These are phyloP conservation scores for Phytophthora sp. DNA, from an alignment of 352 stramenopile species.

Conservation along the genomic window DNA sequence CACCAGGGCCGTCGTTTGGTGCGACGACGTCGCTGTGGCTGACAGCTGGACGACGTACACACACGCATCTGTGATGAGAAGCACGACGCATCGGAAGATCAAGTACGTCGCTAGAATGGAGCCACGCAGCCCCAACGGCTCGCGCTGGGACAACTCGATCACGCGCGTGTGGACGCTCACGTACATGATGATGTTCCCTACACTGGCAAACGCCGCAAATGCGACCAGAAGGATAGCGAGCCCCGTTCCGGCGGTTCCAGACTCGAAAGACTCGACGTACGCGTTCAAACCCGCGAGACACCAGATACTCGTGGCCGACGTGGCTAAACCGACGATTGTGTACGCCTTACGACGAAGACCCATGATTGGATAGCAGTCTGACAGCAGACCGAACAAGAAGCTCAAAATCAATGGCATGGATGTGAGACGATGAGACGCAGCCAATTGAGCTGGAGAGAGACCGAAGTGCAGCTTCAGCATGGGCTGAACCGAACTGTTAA, in stretches of 20 bases:
- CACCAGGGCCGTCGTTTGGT: conserved; percentile 30
- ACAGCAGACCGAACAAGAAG: conserved; percentile 80
- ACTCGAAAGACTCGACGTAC: conserved; percentile 22
- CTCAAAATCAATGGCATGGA: conserved; percentile 75
- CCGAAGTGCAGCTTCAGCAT: conserved; percentile 42
- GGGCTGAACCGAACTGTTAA: conserved; percentile 31
- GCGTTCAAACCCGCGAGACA: conserved; percentile 39
- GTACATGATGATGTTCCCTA: conserved; percentile 44
- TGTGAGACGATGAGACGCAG: conserved; percentile 38
- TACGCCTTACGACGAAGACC: conserved; percentile 81
- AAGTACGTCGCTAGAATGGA: conserved; percentile 50
- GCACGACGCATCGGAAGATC: conserved; percentile 35
- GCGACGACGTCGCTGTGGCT: background rate
- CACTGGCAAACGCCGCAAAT: conserved; percentile 28
- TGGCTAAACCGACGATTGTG: conserved; percentile 60
- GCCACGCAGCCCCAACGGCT: conserved; percentile 43
- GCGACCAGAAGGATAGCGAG: conserved; percentile 35
- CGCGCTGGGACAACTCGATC: conserved; percentile 51
- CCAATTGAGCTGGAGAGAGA: conserved; percentile 25
- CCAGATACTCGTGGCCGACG: conserved; percentile 38
- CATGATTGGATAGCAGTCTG: conserved; percentile 82
- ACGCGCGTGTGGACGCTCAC: conserved; percentile 47
- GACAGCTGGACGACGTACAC: conserved; percentile 19
- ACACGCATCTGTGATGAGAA: conserved; percentile 28
- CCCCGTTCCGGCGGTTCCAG: background rate